phyloP scores from a whole-genome alignment of 805 yeast species.

The Candida sakaeoensis region DNA sequence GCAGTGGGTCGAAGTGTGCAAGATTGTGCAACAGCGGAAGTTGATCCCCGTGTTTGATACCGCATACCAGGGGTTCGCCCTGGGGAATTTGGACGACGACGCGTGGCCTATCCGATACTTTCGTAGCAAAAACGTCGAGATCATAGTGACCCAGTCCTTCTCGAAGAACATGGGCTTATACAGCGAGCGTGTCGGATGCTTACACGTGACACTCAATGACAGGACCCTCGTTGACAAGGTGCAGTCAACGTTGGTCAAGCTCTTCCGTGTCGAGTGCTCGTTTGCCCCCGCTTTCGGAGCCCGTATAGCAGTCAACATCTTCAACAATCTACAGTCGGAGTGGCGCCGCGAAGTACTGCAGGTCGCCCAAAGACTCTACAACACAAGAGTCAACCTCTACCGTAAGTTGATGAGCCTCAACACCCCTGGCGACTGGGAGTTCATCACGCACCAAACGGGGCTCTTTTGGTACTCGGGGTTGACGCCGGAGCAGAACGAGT shows the following conservation, averaged over 20 bases:
- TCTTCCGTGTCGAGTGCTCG: conserved; percentile 40
- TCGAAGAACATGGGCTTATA: conserved; percentile 42
- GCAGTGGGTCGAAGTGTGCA: conserved; percentile 34
- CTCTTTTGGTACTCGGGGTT: conserved; percentile 45
- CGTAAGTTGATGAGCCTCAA: conserved; percentile 27
- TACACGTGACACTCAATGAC: conserved; percentile 28
- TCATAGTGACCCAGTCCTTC: conserved; percentile 34
- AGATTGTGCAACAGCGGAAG: conserved; percentile 20
- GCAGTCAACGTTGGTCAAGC: conserved; percentile 24
- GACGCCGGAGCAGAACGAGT: conserved; percentile 27
- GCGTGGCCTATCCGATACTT: conserved; percentile 39
- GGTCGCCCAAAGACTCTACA: conserved; percentile 28
- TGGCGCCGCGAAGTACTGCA: conserved; percentile 37
- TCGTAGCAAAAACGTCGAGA: conserved; percentile 39
- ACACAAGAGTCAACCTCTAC: too few relatives aligned
- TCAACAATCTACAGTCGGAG: conserved; percentile 18
- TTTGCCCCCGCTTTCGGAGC: conserved; percentile 49
- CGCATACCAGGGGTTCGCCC: conserved; percentile 42
- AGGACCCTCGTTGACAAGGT: conserved; percentile 12
- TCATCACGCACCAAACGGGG: conserved; percentile 34
- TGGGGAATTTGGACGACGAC: conserved; percentile 59
- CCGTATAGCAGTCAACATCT: conserved; percentile 32
- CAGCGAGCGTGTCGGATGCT: conserved; percentile 37
- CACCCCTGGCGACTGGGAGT: conserved; percentile 45
- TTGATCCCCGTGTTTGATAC: conserved; percentile 34